Evolutionary conservation across 208 protist genomes (phyloP), one percentile per base, ranked within the genome.

Genomic region (Trichomonas tenax): DNA sequence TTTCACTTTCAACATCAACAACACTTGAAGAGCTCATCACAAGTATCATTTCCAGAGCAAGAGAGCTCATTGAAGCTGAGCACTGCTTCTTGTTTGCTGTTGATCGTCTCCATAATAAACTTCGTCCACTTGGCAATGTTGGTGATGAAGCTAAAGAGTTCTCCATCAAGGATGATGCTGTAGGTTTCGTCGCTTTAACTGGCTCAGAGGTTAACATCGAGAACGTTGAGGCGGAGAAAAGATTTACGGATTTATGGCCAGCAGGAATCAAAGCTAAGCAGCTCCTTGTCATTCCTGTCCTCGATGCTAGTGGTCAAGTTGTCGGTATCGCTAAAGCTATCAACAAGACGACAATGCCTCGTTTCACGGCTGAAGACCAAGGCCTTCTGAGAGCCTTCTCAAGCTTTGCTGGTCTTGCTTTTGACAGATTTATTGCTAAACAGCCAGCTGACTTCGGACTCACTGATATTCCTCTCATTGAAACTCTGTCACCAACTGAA

Each of bases 61-160:
- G 86, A n/a, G 86, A 93, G 46, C n/a, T 93, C 14, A 93, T 93
- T 51, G 86, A 93, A 93, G 86, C 86, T 41, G 86, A 93, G 26
- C 26, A 93, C 15, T 93, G 86, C 31, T 93, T 41, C 40, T 51
- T 93, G 6, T 93, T 93, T 21, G 36, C 44, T 51, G 40, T 48
- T 38, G 86, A 93, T 51, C 9, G 44, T 36, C n/a, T 93, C 34
- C 86, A 93, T 38, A 41, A 93, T 4, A 51, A 34, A 26, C 44
- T 41, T 15, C 45, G n/a, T 36, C 44, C 44, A 38, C 3, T 93
- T 15, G 86, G 14, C 10, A 40, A 26, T 26, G 26, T 44, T 14
- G 38, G 40, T 48, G 86, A 93, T 9, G 26, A 48, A 48, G 11
- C 44, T 14, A 41, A n/a, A 40, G 86, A 93, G 45, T 93, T 93